These are phyloP conservation scores for Daphne laureola DNA, from an alignment of 441 rosid species.

Conservation along the genomic window DNA sequence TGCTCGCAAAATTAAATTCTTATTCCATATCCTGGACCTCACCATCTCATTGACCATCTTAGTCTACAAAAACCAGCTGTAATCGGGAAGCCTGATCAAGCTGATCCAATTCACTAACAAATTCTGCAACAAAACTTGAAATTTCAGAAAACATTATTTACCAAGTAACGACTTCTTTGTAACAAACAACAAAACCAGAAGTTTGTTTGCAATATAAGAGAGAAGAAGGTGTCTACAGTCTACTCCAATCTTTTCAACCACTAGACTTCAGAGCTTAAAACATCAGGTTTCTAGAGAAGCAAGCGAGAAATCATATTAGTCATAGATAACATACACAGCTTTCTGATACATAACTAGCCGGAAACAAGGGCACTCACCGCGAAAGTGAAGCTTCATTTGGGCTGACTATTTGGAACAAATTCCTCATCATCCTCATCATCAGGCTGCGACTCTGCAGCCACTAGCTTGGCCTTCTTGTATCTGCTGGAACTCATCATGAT, in stretches of 20 bases:
- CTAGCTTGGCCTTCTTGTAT: conserved; percentile 45
- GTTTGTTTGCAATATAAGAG: conserved; percentile 1
- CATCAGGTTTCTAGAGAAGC: conserved; percentile 32
- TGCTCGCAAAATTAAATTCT: conserved; percentile 11
- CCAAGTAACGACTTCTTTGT: conserved; percentile 4
- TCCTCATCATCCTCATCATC: conserved; percentile 22
- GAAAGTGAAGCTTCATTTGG: conserved; percentile 1
- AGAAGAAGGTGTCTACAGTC: conserved; percentile 32
- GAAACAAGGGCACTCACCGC: too few species aligned
- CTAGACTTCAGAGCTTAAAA: conserved; percentile 31
- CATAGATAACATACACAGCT: too few species aligned
- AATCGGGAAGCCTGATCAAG: conserved; percentile 41
- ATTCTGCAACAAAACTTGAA: conserved; percentile 27
- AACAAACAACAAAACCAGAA: too few species aligned
- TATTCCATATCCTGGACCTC: conserved; percentile 17
- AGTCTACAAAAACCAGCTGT: conserved; percentile 39
- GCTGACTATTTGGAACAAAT: conserved; percentile 40
- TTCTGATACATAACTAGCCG: too few species aligned
- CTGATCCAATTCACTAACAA: conserved; percentile 36
- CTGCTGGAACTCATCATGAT: conserved; percentile 42
- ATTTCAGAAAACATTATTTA: conserved; percentile 5
- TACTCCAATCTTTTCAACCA: conserved; percentile 30
- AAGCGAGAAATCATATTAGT: background rate
- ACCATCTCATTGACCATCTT: conserved; percentile 51
- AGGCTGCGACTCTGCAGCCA: conserved; percentile 30